Conservation (phyloP, 495 filamentous ascomycete species). For the Hypoxylon subgilvum region DNA sequence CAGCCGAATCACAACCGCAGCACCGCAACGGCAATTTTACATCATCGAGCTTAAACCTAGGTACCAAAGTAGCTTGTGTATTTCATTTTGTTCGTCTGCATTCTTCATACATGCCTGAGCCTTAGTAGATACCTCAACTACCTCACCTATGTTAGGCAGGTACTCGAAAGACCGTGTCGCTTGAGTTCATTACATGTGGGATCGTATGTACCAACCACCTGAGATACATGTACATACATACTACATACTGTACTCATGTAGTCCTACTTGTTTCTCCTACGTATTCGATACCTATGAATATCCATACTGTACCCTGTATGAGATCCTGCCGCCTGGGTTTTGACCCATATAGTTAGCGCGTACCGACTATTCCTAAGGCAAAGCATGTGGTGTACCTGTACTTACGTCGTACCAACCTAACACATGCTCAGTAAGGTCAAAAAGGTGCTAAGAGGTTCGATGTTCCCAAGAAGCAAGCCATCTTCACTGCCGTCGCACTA, state of each 20-base stretch:
- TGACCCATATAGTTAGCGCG: slow-evolving; percentile 10
- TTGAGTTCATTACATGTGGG: no score
- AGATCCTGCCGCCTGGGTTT: slow-evolving; percentile 25
- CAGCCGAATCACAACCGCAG: no score
- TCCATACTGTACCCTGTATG: no score
- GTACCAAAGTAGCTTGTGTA: not conserved
- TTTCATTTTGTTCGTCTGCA: no score
- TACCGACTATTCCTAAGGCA: no score
- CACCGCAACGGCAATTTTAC: slow-evolving; percentile 18
- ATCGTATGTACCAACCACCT: slow-evolving; percentile 32
- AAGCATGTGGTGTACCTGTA: not conserved
- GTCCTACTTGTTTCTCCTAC: slow-evolving; percentile 10
- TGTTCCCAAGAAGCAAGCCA: slow-evolving; percentile 25
- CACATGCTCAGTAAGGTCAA: not conserved
- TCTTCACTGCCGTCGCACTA: slow-evolving; percentile 40
- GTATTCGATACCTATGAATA: no score
- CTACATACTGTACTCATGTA: no score
- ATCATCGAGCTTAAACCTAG: not conserved
- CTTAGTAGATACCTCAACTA: no score
- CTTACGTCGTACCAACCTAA: no score
- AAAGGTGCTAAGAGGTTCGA: not conserved
- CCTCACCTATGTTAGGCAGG: no score
- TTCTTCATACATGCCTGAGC: no score
- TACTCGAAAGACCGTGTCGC: no score
- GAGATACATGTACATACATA: not conserved